Percentiles rank a stretch among this genome's conserved stretches.
Evolutionary conservation across 2,329 filamentous ascomycete genomes (phyloP).

Genomic region (Penicillium frequentans): DNA sequence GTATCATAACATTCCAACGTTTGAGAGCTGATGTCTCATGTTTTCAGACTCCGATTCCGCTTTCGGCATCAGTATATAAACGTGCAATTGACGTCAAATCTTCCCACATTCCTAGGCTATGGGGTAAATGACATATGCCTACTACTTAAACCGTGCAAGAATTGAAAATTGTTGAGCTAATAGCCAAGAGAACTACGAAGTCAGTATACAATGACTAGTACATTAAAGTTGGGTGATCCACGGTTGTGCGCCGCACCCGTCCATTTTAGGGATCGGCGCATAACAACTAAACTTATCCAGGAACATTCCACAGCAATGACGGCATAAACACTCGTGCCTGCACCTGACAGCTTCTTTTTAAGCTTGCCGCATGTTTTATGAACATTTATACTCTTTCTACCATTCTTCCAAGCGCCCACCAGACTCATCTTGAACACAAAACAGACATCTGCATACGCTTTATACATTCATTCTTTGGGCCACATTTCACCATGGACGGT

Average conservation of each 20-base stretch:
- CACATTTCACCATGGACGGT: conserved; percentile 11
- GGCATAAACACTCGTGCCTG: conserved; percentile 8
- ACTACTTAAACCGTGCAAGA: background rate
- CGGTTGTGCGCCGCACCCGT: background rate
- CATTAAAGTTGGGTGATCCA: background rate
- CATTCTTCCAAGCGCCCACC: too few relatives aligned
- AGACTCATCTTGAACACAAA: background rate
- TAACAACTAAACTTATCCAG: conserved; percentile 5
- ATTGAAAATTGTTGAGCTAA: too few relatives aligned
- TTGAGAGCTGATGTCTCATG: background rate
- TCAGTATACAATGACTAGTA: too few relatives aligned
- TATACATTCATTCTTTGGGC: background rate
- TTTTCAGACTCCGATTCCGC: background rate
- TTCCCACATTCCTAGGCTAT: background rate
- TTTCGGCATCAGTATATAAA: background rate
- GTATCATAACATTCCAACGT: too few relatives aligned
- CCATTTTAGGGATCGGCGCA: background rate
- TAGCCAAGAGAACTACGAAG: too few relatives aligned
- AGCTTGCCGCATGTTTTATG: background rate
- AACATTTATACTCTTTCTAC: too few relatives aligned
- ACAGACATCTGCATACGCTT: background rate
- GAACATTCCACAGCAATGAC: conserved; percentile 10
- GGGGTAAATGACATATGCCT: background rate
- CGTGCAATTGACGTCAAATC: background rate
- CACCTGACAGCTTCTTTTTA: background rate